Evolutionary conservation across 257 asterid genomes (phyloP).

Genomic region (Nicotiana knightiana): DNA sequence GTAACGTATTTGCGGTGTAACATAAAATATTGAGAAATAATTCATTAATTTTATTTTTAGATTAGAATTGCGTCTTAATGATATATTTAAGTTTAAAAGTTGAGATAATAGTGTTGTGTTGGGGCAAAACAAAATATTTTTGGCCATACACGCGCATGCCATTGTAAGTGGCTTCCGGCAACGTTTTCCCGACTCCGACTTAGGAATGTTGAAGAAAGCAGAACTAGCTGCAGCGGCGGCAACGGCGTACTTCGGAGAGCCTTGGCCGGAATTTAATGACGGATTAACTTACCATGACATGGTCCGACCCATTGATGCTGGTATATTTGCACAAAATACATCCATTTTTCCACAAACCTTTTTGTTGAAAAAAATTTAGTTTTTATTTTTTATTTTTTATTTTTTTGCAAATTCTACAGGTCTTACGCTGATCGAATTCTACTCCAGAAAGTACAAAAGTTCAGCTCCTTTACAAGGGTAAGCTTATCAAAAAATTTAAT

Average conservation of each 20-base stretch:
- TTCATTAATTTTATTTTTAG: too few relatives aligned
- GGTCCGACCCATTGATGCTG: conserved; percentile 46
- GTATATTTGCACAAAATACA: conserved; percentile 18
- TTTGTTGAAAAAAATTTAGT: background rate
- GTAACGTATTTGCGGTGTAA: too few relatives aligned
- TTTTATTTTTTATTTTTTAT: background rate
- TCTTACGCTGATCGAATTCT: conserved; percentile 57
- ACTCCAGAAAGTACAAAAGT: conserved; percentile 53
- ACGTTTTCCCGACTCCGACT: background rate
- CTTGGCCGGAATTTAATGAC: conserved; percentile 78
- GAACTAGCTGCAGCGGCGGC: background rate
- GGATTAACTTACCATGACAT: conserved; percentile 66
- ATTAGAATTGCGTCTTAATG: too few relatives aligned
- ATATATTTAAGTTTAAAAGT: too few relatives aligned
- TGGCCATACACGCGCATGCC: too few relatives aligned
- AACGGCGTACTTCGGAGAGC: conserved; percentile 42
- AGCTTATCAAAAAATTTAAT: background rate
- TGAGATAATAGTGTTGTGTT: too few relatives aligned
- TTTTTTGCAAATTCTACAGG: conserved; percentile 32
- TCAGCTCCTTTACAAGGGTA: conserved; percentile 90
- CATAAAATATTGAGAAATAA: too few relatives aligned
- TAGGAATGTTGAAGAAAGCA: conserved; percentile 11
- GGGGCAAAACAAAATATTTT: too few relatives aligned
- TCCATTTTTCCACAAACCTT: background rate
- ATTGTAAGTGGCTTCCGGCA: background rate